Evolutionary conservation across 768 basidiomycete species (phyloP).

Genomic region (Lyophyllum semitale): DNA sequence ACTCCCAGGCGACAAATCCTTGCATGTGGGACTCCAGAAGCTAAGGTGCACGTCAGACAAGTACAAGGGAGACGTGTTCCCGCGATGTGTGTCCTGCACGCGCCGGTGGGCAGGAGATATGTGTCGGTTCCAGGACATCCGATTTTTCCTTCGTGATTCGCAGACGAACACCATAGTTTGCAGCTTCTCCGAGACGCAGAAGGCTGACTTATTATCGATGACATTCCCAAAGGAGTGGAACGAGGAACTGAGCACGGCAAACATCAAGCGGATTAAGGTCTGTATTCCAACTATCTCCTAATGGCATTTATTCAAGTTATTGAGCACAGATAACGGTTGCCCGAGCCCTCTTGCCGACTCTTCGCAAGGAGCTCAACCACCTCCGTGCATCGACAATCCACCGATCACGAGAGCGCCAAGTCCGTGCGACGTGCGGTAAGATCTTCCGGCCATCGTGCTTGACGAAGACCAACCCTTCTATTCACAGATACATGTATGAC

Average conservation of each 20-base stretch:
- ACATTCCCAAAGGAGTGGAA: constrained; percentile 73
- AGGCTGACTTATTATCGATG: constrained; percentile 59
- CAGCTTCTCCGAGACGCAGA: constrained; percentile 68
- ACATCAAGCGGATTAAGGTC: constrained; percentile 67
- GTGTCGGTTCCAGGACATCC: constrained; percentile 84
- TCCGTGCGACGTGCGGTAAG: constrained; percentile 82
- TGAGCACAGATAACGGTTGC: constrained; percentile 63
- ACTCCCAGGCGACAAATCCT: constrained; percentile 32
- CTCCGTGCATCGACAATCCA: constrained; percentile 60
- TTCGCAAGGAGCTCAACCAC: constrained; percentile 67
- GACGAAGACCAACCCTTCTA: not conserved
- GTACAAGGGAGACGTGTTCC: constrained; percentile 71
- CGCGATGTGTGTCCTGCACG: constrained; percentile 81
- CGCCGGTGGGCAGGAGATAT: constrained; percentile 88
- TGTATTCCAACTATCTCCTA: constrained; percentile 2
- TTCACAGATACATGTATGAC: constrained; percentile 87
- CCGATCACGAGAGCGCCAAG: constrained; percentile 77
- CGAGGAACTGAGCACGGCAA: constrained; percentile 47
- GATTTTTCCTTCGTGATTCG: constrained; percentile 70
- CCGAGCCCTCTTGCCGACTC: constrained; percentile 62
- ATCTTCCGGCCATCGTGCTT: not conserved
- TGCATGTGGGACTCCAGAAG: constrained; percentile 71
- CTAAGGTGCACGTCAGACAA: constrained; percentile 85
- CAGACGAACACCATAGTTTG: constrained; percentile 62
- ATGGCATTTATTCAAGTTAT: constrained; percentile 6